Evolutionary conservation across 139 green algal species (phyloP).

Genomic region (Trebouxia sp.): DNA sequence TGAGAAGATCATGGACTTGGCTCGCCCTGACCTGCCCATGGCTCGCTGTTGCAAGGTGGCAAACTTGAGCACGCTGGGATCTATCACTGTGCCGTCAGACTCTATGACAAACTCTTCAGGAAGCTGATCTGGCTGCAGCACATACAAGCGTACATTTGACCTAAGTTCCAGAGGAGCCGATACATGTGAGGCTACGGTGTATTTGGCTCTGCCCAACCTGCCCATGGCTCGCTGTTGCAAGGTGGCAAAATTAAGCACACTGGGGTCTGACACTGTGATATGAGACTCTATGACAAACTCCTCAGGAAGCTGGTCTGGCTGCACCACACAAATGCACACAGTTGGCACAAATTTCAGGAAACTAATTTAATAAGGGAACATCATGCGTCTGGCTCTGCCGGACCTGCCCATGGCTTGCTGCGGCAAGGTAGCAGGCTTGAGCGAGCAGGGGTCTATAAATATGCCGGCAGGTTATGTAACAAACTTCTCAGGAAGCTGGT

Average conservation of each 20-base stretch:
- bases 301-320: constrained; percentile 89
- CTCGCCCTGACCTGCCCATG: constrained; percentile 84
- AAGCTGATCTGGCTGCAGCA: constrained; percentile 75
- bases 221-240: constrained; percentile 89
- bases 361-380: too few relatives aligned
- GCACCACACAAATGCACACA: not conserved
- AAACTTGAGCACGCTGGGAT: constrained; percentile 91
- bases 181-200: too few relatives aligned
- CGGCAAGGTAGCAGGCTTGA: constrained; percentile 93
- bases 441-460: constrained; percentile 87
- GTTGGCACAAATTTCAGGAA: too few relatives aligned
- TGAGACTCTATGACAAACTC: constrained; percentile 99
- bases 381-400: constrained; percentile 91
- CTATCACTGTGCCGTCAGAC: constrained; percentile 92
- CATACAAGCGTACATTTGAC: not conserved
- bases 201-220: constrained; percentile 90
- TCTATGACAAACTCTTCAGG: constrained; percentile 99
- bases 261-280: constrained; percentile 91
- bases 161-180: too few relatives aligned
- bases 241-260: constrained; percentile 92
- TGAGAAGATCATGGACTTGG: constrained; percentile 98
- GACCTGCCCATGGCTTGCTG: constrained; percentile 86
- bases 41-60: constrained; percentile 88
- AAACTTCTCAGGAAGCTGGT: constrained; percentile 98
- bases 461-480: constrained; percentile 97